These are phyloP conservation scores for Fusarium chuoi DNA, from an alignment of 2,329 filamentous ascomycete genomes.

Conservation along the genomic window DNA sequence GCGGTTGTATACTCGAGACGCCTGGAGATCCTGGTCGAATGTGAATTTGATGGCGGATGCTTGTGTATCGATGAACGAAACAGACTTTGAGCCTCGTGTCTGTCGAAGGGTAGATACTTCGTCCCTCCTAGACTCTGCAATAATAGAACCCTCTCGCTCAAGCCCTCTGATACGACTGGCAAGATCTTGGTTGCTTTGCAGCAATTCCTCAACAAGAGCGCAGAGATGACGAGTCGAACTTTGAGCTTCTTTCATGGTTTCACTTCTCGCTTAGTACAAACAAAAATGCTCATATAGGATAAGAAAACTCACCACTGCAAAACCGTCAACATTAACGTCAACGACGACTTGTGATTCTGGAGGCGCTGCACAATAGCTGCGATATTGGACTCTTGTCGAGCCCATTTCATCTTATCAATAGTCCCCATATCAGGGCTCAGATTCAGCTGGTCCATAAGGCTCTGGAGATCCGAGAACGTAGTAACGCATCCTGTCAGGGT, in stretches of 20 bases:
- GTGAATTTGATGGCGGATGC: background rate
- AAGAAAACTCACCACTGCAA: background rate
- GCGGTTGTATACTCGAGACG: background rate
- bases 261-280: background rate
- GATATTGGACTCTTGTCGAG: background rate
- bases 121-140: background rate
- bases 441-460: background rate
- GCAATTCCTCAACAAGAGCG: accelerated
- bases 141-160: background rate
- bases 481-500: background rate
- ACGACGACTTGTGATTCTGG: background rate
- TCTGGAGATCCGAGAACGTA: background rate
- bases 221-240: background rate
- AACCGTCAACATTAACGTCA: background rate
- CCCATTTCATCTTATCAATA: background rate
- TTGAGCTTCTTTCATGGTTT: background rate
- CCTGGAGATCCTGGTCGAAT: background rate
- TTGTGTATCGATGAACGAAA: background rate
- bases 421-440: background rate
- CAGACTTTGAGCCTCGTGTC: background rate
- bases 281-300: accelerated
- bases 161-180: background rate
- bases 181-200: background rate
- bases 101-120: background rate
- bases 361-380: background rate